phyloP scores from a whole-genome alignment of 176 grass and related monocot genomes.

The Musa itinerans region DNA sequence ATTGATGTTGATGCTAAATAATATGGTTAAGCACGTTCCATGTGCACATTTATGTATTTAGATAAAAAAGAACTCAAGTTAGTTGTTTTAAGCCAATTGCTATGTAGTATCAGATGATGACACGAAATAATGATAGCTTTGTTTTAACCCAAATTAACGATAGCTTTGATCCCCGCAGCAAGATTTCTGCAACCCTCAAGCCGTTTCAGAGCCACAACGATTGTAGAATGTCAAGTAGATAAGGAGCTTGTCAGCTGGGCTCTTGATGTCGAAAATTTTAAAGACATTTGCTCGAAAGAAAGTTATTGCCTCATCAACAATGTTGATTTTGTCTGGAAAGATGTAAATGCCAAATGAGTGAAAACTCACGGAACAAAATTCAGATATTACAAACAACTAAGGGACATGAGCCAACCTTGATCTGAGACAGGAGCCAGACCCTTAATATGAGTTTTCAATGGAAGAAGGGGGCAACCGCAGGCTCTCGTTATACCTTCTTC shows the following conservation, averaged over 20 bases:
- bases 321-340: conserved; percentile 60
- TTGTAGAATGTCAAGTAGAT: conserved; percentile 91
- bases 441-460: conserved; percentile 79
- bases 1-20: not conserved
- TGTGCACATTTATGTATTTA: not conserved
- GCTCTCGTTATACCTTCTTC: conserved; percentile 52
- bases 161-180: conserved; percentile 92
- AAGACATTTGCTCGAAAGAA: conserved; percentile 99
- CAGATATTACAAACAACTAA: not conserved
- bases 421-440: conserved; percentile 67
- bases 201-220: conserved; percentile 51
- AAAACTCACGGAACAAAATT: not conserved
- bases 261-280: conserved; percentile 84
- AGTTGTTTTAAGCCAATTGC: not conserved
- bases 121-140: not conserved
- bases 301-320: conserved; percentile 95
- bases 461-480: conserved; percentile 80
- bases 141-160: conserved; percentile 62
- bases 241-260: conserved; percentile 73
- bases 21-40: not conserved
- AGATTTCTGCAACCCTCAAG: conserved; percentile 84
- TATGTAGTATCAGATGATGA: not conserved
- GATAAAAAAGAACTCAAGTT: not conserved
- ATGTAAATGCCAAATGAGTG: conserved; percentile 8
- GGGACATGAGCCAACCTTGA: conserved; percentile 33